Base-by-base conservation (phyloP, 495 filamentous ascomycete species). In the Amniculicola lignicola region DNA sequence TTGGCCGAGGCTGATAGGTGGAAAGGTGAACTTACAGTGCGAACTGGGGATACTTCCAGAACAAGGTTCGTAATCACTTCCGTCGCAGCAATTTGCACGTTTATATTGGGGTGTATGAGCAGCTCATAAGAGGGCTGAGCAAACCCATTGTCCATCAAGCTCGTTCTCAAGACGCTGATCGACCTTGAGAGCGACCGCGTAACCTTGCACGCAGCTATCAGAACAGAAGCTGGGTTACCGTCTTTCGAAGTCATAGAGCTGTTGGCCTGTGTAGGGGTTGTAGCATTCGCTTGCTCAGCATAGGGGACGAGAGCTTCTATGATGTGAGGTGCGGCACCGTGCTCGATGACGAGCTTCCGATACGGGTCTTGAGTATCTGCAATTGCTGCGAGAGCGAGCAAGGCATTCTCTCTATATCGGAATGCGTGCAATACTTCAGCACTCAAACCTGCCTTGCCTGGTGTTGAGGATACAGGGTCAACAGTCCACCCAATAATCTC, bases 21-120 rank as follows among this genome's bases (percentile, higher is more conserved):
- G 15, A 15, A n/a, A 37, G 11, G n/a, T 14, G 5, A 5, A 55
- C 82, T 74, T 62, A 91, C 88, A 67, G 86, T 79, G 72, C 86
- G 82, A 89, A 97, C 89, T 10, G 93, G 90, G 60, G 89, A 95
- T 64, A 89, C 87, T 37, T 94, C 87, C 19, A 87, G 72, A 1
- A 94, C 77, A 28, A 97, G 70, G 67, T 98, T 98, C 62, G 85
- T 88, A 28, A 93, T 75, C 0, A 83, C 84, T 15, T 84, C 83
- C 0, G 88, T 90, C 1, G 94, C 90, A 25, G 89, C 87, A 60
- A 92, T 84, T 62, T 91, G 84, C 18, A 97, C 86, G 45, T 93
- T 84, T 23, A 88, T 74, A 65, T 93, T 83, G 12, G 77, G 78
- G 68, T 94, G 84, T 40, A 77, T 82, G 16, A 97, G 72, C 21